phyloP scores from a whole-genome alignment of 257 asterid species.

The Solanum appendiculatum region DNA sequence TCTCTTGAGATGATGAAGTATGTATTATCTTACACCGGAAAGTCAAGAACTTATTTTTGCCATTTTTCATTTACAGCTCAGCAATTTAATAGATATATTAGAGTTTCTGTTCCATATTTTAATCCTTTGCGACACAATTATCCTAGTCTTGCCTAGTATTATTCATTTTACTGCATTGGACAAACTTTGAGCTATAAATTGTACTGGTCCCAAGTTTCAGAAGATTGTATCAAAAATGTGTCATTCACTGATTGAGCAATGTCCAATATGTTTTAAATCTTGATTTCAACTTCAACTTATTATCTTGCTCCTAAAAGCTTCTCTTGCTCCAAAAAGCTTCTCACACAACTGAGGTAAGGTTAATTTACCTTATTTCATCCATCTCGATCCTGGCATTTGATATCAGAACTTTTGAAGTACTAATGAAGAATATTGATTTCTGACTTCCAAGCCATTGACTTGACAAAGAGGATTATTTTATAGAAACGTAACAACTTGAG shows the following conservation, averaged over 20 bases:
- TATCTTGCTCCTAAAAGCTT: not conserved
- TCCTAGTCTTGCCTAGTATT: not conserved
- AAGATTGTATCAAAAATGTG: not conserved
- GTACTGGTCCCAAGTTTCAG: not conserved
- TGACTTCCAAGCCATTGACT: too few species aligned
- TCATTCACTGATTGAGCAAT: not conserved
- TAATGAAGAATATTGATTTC: too few species aligned
- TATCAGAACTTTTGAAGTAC: not conserved
- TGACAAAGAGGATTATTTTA: too few species aligned
- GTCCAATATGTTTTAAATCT: not conserved
- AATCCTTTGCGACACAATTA: not conserved
- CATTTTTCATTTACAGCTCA: not conserved
- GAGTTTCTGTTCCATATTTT: not conserved
- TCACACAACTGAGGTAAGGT: not conserved
- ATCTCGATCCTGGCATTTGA: not conserved
- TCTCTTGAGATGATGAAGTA: not conserved
- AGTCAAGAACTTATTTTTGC: not conserved
- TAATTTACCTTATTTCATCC: too few species aligned
- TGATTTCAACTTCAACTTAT: not conserved
- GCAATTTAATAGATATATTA: not conserved
- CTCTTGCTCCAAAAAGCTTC: not conserved
- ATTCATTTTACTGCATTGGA: not conserved
- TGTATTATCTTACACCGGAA: slow-evolving; percentile 1
- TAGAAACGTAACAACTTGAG: too few species aligned
- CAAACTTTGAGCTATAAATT: not conserved